A percentile compares a stretch with the other conserved stretches of the same genome.
Conservation (phyloP, 2,329 filamentous ascomycete species). For the Clarireedia monteithiana region DNA sequence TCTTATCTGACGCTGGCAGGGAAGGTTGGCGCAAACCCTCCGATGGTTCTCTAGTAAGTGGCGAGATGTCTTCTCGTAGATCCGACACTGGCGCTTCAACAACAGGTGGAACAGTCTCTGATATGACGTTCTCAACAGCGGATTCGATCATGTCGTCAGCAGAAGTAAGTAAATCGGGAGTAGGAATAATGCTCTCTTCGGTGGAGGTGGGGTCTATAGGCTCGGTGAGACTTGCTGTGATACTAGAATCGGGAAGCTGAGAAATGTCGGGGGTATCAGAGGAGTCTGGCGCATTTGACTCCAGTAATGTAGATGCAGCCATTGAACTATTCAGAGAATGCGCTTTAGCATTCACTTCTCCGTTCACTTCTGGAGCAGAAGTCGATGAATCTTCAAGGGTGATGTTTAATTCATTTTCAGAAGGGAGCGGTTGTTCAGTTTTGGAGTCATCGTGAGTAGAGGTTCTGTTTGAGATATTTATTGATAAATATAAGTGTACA, state of each 20-base stretch:
- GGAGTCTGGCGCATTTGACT: slow-evolving; percentile 5
- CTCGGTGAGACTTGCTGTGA: slow-evolving; percentile 8
- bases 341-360: neutral
- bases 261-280: slow-evolving; percentile 1
- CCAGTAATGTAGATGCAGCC: neutral
- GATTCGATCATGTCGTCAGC: slow-evolving; percentile 18
- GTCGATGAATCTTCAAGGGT: neutral
- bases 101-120: slow-evolving; percentile 25
- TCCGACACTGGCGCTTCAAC: slow-evolving; percentile 28
- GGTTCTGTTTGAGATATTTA: slow-evolving; percentile 25
- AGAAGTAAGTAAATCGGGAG: slow-evolving; percentile 9
- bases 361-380: neutral
- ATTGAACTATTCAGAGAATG: neutral
- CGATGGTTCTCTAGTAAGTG: slow-evolving; percentile 7
- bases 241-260: slow-evolving; percentile 11
- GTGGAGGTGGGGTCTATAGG: neutral
- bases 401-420: slow-evolving; percentile 2
- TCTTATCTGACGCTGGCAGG: slow-evolving; percentile 2
- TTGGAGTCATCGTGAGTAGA: slow-evolving; percentile 25
- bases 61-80: slow-evolving; percentile 19
- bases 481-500: slow-evolving; percentile 28
- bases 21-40: neutral
- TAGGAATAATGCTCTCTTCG: neutral
- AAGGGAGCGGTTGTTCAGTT: slow-evolving; percentile 3
- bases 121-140: slow-evolving; percentile 17